phyloP scores from a whole-genome alignment of 345 rosid genomes.

The Syzygium jambos region DNA sequence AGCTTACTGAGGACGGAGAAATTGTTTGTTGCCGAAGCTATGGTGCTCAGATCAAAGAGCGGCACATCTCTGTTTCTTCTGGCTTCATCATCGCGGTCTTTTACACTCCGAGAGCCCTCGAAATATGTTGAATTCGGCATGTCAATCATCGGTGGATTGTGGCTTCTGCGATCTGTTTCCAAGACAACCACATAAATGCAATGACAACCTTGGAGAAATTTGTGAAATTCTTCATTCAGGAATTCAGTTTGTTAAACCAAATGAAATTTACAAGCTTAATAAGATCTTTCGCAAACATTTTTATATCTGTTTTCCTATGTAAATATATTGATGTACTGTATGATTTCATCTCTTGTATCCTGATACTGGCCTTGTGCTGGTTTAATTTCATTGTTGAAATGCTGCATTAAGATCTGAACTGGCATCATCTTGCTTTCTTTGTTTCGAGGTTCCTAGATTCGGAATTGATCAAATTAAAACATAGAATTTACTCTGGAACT shows the following conservation, averaged over 20 bases:
- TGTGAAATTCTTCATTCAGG: background rate
- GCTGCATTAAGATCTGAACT: background rate
- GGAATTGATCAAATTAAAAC: background rate
- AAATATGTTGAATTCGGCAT: background rate
- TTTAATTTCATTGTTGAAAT: background rate
- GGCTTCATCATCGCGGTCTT: background rate
- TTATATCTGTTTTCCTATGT: too few species aligned
- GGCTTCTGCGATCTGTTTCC: background rate
- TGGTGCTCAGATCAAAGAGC: slow-evolving; percentile 3
- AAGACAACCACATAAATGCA: background rate
- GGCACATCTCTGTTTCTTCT: slow-evolving; percentile 3
- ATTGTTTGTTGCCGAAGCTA: slow-evolving; percentile 11
- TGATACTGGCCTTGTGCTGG: background rate
- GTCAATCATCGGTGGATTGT: background rate
- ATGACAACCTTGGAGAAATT: background rate
- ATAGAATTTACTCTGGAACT: background rate
- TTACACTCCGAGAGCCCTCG: background rate
- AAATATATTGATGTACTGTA: background rate
- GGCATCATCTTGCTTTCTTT: background rate
- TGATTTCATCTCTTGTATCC: background rate
- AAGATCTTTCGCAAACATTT: background rate
- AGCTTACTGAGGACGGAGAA: slow-evolving; percentile 12
- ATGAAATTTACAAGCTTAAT: background rate
- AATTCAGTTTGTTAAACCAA: background rate
- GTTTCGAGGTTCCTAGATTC: background rate